These are phyloP conservation scores for Pyrenula aspistea DNA, from an alignment of 495 filamentous ascomycete species.

Conservation along the genomic window DNA sequence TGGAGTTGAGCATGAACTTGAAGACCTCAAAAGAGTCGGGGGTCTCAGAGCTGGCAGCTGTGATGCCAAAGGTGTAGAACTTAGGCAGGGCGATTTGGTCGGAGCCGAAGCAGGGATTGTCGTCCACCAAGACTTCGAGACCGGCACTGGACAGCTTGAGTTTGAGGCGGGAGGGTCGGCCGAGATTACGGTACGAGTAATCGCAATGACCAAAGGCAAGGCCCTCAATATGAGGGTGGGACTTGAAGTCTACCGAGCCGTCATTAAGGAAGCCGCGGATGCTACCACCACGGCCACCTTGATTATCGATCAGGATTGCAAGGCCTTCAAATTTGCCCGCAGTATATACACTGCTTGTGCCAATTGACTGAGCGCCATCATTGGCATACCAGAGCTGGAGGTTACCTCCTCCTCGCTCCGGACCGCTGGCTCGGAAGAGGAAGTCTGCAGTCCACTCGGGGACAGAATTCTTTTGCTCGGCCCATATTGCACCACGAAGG, in stretches of 20 bases:
- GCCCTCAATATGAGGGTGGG: slow-evolving; percentile 65
- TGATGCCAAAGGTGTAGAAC: slow-evolving; percentile 78
- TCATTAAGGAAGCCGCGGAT: slow-evolving; percentile 92
- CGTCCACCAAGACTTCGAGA: slow-evolving; percentile 74
- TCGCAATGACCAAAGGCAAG: slow-evolving; percentile 90
- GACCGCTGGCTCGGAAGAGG: slow-evolving; percentile 77
- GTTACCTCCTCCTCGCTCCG: slow-evolving; percentile 77
- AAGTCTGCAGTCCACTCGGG: slow-evolving; percentile 69
- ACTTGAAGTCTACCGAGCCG: slow-evolving; percentile 68
- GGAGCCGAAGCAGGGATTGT: slow-evolving; percentile 71
- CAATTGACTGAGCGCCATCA: slow-evolving; percentile 51
- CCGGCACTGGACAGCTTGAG: slow-evolving; percentile 45
- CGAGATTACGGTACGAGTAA: slow-evolving; percentile 84
- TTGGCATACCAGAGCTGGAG: slow-evolving; percentile 87
- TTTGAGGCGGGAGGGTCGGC: slow-evolving; percentile 65
- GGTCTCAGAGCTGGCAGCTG: slow-evolving; percentile 76
- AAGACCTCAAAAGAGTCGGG: slow-evolving; percentile 92
- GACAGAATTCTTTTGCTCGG: slow-evolving; percentile 46
- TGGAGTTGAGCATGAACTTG: slow-evolving; percentile 61
- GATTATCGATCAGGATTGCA: slow-evolving; percentile 74
- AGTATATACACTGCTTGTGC: slow-evolving; percentile 69
- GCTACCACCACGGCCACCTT: slow-evolving; percentile 72
- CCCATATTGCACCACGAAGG: slow-evolving; percentile 71
- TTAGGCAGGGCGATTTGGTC: slow-evolving; percentile 60
- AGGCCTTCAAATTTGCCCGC: slow-evolving; percentile 75